These are phyloP conservation scores for Alliaria petiolata DNA, from an alignment of 345 rosid genomes.

Conservation along the genomic window DNA sequence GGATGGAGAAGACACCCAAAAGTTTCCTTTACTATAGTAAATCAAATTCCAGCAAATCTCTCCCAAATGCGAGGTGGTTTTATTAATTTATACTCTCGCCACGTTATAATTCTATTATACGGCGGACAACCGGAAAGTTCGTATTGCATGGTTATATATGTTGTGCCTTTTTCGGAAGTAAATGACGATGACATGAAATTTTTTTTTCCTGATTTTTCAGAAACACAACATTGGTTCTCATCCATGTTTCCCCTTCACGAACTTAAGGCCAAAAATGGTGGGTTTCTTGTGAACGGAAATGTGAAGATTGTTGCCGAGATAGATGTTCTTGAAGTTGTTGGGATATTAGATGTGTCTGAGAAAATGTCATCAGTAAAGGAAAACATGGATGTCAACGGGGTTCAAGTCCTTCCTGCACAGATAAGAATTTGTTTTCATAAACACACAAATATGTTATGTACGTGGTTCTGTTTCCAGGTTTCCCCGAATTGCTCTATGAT, in stretches of 20 bases:
- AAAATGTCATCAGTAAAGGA: background rate
- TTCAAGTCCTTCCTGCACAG: background rate
- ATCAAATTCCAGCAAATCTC: background rate
- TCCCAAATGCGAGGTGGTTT: background rate
- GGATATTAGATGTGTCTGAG: background rate
- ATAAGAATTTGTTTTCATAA: background rate
- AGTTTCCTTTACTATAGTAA: background rate
- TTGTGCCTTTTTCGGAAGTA: no score
- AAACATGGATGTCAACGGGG: background rate
- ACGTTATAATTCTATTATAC: no score
- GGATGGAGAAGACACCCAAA: slow-evolving; percentile 59
- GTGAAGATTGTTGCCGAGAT: slow-evolving; percentile 66
- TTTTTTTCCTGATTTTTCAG: background rate
- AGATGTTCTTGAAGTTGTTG: slow-evolving; percentile 4
- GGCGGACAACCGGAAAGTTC: no score
- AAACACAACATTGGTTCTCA: background rate
- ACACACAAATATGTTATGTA: no score
- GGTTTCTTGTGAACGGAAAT: slow-evolving; percentile 44
- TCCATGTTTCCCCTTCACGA: background rate
- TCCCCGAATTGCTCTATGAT: no score
- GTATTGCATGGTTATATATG: no score
- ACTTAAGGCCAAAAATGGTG: background rate
- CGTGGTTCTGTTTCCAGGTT: no score
- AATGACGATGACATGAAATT: no score
- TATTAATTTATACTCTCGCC: no score